Base-by-base conservation (phyloP, 148 eudicot genomes). In the Rhododendron vialii region DNA sequence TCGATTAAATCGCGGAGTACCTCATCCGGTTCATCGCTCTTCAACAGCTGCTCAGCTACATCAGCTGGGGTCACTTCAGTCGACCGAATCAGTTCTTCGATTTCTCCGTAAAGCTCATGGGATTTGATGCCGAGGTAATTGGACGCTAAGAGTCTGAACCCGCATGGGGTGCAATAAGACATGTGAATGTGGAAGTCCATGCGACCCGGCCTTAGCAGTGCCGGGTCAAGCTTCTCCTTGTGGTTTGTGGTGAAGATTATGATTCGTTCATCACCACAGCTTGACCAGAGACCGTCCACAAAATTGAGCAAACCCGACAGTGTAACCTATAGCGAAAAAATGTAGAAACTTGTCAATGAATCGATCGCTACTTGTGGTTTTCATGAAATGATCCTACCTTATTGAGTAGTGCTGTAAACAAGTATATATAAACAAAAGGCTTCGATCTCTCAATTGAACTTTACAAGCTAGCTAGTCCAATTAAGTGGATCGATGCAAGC, bases 151-250 rank as follows among this genome's bases (percentile, higher is more conserved):
- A 90, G 20, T 36, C 57, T 90, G 76, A 93, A 93, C 1, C 87
- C 91, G 24, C 67, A 67, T 1, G 90, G 87, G 0, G 89, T 82
- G 78, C 91, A 91, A 38, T 93, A 93, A 1, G 92, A 88, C 94
- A 93, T 90, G 89, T 92, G 89, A 47, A 93, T 84, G 85, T 93
- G 94, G 85, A 92, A 15, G 82, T 93, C 93, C 96, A 93, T 93
- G 18, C 93, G 91, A 3, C 93, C 96, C 0, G 94, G 94, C 4
- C 94, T 90, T 30, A 93, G 55, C 30, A 92, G 43, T 1, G 96
- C 94, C 0, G 94, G 93, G 67, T 92, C 94, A 0, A 94, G 90
- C 86, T 89, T 91, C 33, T 93, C 94, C 71, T 86, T 92, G 76
- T 92, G 91, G 76, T 93, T 94, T 17, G 94, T 94, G 0, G 96